Percentiles rank a stretch among this genome's conserved stretches.
Evolutionary conservation across 1,284 basidiomycete genomes (phyloP).

Genomic region (Leccinum angustisporum): DNA sequence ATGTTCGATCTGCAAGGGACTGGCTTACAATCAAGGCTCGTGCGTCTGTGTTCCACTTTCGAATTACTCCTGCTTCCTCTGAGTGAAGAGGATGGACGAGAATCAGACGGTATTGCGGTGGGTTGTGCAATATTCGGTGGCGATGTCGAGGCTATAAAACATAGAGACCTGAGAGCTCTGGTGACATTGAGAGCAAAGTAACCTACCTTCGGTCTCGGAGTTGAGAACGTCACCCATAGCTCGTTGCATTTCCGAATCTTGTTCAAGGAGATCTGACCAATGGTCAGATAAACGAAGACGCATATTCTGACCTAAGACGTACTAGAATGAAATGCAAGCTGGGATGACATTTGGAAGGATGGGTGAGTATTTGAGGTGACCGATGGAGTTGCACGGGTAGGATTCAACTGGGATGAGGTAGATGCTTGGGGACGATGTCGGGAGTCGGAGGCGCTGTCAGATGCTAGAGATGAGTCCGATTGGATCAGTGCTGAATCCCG

Average conservation of each 20-base stretch:
- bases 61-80: conserved; percentile 3
- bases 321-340: conserved; percentile 60
- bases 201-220: conserved; percentile 34
- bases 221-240: conserved; percentile 59
- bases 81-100: conserved; percentile 18
- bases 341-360: conserved; percentile 60
- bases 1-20: not conserved
- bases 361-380: conserved; percentile 52
- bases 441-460: conserved; percentile 12
- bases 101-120: conserved; percentile 8
- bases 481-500: conserved; percentile 1
- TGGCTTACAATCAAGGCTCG: conserved; percentile 22
- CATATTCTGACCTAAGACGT: conserved; percentile 26
- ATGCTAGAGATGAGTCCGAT: conserved; percentile 16
- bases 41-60: conserved; percentile 7
- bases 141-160: conserved; percentile 17
- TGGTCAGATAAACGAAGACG: conserved; percentile 15
- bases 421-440: conserved; percentile 9
- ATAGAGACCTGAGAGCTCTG: not conserved
- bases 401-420: conserved; percentile 15
- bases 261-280: conserved; percentile 61
- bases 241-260: conserved; percentile 72
- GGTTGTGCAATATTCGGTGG: conserved; percentile 8
- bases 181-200: not conserved
- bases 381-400: conserved; percentile 9